Evolutionary conservation across 768 basidiomycete genomes (phyloP).

Genomic region (Pisolithus albus): DNA sequence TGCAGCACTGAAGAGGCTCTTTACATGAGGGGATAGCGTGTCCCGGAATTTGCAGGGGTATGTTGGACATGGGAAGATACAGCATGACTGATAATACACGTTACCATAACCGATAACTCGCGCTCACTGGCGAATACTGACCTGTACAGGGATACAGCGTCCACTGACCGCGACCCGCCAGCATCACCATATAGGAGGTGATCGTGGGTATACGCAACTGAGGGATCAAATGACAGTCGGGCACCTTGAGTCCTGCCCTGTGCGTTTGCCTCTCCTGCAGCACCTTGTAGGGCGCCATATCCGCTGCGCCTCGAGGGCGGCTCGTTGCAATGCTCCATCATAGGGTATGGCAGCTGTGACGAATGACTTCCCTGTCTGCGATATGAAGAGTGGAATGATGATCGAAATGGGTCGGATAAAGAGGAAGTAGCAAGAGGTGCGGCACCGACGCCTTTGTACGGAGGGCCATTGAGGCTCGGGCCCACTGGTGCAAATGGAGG

Average conservation of each 20-base stretch:
- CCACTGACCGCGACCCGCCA: constrained; percentile 10
- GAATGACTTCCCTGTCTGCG: constrained; percentile 5
- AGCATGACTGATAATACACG: constrained; percentile 36
- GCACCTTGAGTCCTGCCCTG: constrained; percentile 5
- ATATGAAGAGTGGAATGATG: constrained; percentile 17
- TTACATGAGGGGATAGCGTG: constrained; percentile 18
- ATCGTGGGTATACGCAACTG: constrained; percentile 37
- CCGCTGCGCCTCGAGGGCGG: constrained; percentile 18
- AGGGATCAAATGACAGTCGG: constrained; percentile 37
- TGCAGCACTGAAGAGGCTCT: background rate
- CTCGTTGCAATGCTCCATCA: constrained; percentile 5
- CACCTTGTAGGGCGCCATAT: constrained; percentile 4
- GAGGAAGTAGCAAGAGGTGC: constrained; percentile 17
- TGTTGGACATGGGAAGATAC: constrained; percentile 42
- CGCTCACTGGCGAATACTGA: constrained; percentile 19
- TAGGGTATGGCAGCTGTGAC: constrained; percentile 1
- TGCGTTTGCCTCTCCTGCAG: background rate
- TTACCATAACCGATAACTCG: background rate
- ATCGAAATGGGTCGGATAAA: constrained; percentile 16
- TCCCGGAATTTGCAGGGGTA: constrained; percentile 2
- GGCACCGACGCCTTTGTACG: constrained; percentile 20
- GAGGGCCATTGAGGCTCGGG: constrained; percentile 32
- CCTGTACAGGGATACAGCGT: constrained; percentile 52
- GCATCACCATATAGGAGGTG: constrained; percentile 4
- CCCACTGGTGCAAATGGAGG: constrained; percentile 29